A percentile compares a stretch with the other conserved stretches of the same genome.
phyloP scores from a whole-genome alignment of 2,329 filamentous ascomycete genomes.

The Talaromyces sp. region DNA sequence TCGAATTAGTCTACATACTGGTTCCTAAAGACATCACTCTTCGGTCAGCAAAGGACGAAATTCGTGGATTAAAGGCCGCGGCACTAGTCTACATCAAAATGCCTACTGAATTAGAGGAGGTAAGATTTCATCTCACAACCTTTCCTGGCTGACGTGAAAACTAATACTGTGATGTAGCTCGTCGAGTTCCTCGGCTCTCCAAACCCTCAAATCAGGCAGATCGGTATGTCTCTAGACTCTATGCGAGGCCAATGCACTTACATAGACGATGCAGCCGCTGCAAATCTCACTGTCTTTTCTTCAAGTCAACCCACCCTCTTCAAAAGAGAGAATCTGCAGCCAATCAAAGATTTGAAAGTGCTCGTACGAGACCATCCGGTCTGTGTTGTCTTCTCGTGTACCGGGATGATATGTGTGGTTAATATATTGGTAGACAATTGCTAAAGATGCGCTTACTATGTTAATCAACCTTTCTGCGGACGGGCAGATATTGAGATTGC shows the following conservation, averaged over 20 bases:
- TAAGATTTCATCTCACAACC: slow-evolving; percentile 34
- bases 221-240: slow-evolving; percentile 51
- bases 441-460: slow-evolving; percentile 80
- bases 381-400: slow-evolving; percentile 31
- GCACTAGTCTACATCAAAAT: slow-evolving; percentile 62
- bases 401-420: not conserved
- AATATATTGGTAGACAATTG: slow-evolving; percentile 61
- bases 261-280: slow-evolving; percentile 33
- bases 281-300: slow-evolving; percentile 81
- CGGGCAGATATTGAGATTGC: slow-evolving; percentile 64
- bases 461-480: slow-evolving; percentile 84
- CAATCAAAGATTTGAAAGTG: slow-evolving; percentile 82
- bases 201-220: slow-evolving; percentile 82
- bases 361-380: slow-evolving; percentile 79
- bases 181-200: slow-evolving; percentile 91
- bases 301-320: slow-evolving; percentile 75
- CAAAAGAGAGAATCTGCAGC: slow-evolving; percentile 72
- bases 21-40: not conserved
- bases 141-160: not conserved
- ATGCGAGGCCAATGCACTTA: slow-evolving; percentile 20
- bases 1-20: not conserved
- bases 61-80: not conserved
- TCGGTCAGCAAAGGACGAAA: not conserved
- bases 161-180: slow-evolving; percentile 53
- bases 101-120: slow-evolving; percentile 74